These are phyloP conservation scores for Myrmaecium sp. DNA, from an alignment of 2,329 filamentous ascomycete species.

Conservation along the genomic window DNA sequence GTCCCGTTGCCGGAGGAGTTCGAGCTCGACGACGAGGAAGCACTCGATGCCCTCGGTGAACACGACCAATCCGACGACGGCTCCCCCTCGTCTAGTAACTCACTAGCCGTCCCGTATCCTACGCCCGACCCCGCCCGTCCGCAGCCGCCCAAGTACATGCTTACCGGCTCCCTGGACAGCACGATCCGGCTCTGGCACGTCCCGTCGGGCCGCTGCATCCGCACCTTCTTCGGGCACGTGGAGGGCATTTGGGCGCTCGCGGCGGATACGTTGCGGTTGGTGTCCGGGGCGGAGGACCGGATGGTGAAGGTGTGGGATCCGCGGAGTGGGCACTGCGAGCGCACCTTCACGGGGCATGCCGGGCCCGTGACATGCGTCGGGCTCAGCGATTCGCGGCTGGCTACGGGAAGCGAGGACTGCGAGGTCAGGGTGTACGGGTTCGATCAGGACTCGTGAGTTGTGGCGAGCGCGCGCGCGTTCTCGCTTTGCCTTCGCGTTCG, in stretches of 20 bases:
- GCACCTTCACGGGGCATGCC: conserved; percentile 79
- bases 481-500: no score
- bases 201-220: conserved; percentile 60
- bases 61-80: conserved; percentile 21
- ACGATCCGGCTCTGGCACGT: conserved; percentile 91
- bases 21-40: conserved; percentile 60
- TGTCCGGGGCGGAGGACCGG: conserved; percentile 80
- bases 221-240: conserved; percentile 90
- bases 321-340: conserved; percentile 74
- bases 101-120: not conserved
- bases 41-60: conserved; percentile 38
- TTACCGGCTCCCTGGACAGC: conserved; percentile 79
- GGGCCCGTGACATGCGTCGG: conserved; percentile 89
- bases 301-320: conserved; percentile 97
- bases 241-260: conserved; percentile 92
- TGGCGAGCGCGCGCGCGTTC: no score
- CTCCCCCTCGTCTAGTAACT: conserved; percentile 19
- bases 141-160: conserved; percentile 73
- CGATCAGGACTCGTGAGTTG: no score
- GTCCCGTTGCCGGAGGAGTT: conserved; percentile 72
- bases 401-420: conserved; percentile 84
- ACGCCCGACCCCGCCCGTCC: conserved; percentile 45
- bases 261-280: conserved; percentile 72
- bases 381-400: conserved; percentile 74
- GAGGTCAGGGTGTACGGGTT: conserved; percentile 54